Conservation (phyloP, 768 basidiomycete genomes). For the Coprinopsis cinerea region DNA sequence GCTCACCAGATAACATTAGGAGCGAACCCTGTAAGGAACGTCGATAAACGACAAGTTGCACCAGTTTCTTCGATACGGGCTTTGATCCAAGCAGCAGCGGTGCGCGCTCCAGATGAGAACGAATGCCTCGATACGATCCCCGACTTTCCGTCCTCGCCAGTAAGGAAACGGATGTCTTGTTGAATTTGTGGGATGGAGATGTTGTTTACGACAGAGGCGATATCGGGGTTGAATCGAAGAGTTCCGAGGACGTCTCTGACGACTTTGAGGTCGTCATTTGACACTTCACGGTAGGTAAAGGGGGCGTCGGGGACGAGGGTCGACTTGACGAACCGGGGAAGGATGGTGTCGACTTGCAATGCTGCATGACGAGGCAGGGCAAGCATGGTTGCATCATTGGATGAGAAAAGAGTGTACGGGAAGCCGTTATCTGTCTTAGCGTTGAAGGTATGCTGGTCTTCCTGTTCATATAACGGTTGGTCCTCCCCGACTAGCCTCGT, state of each 20-base stretch:
- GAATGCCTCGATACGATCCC: slow-evolving; percentile 78
- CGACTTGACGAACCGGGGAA: slow-evolving; percentile 74
- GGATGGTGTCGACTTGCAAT: slow-evolving; percentile 46
- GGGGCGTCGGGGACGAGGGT: slow-evolving; percentile 52
- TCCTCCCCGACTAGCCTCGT: background rate
- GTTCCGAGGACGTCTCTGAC: slow-evolving; percentile 51
- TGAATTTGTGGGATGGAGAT: slow-evolving; percentile 62
- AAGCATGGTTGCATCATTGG: slow-evolving; percentile 41
- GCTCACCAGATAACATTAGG: slow-evolving; percentile 85
- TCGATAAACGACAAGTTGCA: slow-evolving; percentile 60
- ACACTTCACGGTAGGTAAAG: slow-evolving; percentile 48
- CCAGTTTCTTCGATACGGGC: slow-evolving; percentile 67
- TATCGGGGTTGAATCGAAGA: slow-evolving; percentile 61
- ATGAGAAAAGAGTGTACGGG: slow-evolving; percentile 37
- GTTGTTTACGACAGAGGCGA: slow-evolving; percentile 64
- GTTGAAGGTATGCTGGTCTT: background rate
- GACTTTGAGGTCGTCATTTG: slow-evolving; percentile 44
- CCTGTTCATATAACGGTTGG: background rate
- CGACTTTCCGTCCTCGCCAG: slow-evolving; percentile 74
- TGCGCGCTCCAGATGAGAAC: slow-evolving; percentile 59
- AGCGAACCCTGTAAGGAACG: slow-evolving; percentile 68
- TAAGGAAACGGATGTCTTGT: slow-evolving; percentile 73
- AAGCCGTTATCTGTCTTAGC: slow-evolving; percentile 4
- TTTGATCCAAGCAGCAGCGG: slow-evolving; percentile 74
- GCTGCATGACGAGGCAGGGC: slow-evolving; percentile 38